phyloP scores from a whole-genome alignment of 176 grass and related monocot genomes.

The Alloteropsis semialata region DNA sequence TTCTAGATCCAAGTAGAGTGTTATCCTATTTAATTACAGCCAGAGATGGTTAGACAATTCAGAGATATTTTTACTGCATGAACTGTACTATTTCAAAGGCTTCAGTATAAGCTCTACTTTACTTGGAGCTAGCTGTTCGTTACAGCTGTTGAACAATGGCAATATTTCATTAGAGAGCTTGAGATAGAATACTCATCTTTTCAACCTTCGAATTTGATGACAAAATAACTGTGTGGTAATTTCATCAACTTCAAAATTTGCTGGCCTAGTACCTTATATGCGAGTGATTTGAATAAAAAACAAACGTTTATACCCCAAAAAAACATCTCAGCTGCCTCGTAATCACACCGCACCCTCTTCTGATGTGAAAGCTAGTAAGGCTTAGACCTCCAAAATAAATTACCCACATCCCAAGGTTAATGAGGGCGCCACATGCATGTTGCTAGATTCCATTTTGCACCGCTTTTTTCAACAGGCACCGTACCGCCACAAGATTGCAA shows the following conservation, averaged over 20 bases:
- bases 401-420: constrained; percentile 25
- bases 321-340: constrained; percentile 10
- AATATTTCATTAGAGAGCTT: neutral
- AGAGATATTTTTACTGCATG: neutral
- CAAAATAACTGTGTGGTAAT: too few species aligned
- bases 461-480: neutral
- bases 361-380: constrained; percentile 19
- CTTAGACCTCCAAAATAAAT: constrained; percentile 13
- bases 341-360: neutral
- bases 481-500: constrained; percentile 18
- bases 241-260: too few species aligned
- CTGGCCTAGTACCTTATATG: too few species aligned
- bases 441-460: constrained; percentile 34
- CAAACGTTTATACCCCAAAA: constrained; percentile 16
- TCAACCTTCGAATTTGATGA: too few species aligned
- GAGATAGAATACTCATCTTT: neutral
- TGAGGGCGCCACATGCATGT: constrained; percentile 25
- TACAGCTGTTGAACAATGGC: neutral
- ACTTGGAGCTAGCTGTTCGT: neutral
- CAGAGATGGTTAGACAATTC: neutral
- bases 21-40: neutral
- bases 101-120: neutral
- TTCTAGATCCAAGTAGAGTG: constrained; percentile 21
- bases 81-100: neutral
- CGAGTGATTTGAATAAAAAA: neutral